Evolutionary conservation across 2,329 filamentous ascomycete genomes (phyloP).

Genomic region (Colletotrichum chrysophilum): DNA sequence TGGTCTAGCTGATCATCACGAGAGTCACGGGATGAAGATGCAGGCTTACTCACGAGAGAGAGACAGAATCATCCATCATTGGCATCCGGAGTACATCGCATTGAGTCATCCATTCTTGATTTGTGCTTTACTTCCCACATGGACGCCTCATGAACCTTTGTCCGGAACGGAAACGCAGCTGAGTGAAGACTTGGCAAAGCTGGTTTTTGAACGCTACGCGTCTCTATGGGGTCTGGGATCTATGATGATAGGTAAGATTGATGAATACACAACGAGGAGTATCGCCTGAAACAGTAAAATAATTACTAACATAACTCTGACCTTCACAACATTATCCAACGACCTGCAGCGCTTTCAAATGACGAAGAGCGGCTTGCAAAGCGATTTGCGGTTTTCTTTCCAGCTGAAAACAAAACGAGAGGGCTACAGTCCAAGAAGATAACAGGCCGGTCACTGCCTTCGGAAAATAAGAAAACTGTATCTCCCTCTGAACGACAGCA

Average conservation of each 20-base stretch:
- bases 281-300: not conserved
- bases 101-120: not conserved
- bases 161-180: not conserved
- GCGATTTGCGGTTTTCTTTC: not conserved
- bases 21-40: not conserved
- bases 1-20: not conserved
- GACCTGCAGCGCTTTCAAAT: not conserved
- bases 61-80: not conserved
- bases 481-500: not conserved
- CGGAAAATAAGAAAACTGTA: not conserved
- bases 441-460: not conserved
- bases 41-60: not conserved
- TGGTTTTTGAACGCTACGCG: not conserved
- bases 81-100: not conserved
- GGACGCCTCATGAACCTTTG: not conserved
- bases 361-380: not conserved
- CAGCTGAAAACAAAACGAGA: not conserved
- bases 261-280: not conserved
- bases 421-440: not conserved
- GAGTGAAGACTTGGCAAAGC: not conserved
- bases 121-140: not conserved
- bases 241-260: not conserved
- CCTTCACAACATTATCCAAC: not conserved
- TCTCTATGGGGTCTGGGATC: not conserved
- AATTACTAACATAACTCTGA: not conserved